A percentile compares a stretch with the other conserved stretches of the same genome.
Evolutionary conservation across 305 asterid species (phyloP).

Genomic region (Rubia occidens): DNA sequence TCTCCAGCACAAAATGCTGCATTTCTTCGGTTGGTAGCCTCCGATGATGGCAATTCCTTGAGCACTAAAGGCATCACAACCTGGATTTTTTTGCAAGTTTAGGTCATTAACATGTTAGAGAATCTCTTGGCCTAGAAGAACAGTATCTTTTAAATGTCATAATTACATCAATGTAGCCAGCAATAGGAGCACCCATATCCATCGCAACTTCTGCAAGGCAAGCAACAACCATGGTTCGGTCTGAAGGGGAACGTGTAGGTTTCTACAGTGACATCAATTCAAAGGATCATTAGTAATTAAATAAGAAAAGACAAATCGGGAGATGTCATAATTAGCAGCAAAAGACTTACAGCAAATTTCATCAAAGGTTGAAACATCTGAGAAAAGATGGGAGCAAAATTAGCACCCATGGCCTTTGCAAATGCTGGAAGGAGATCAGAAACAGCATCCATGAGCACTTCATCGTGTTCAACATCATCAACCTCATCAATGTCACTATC

Average conservation of each 20-base stretch:
- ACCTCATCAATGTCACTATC: slow-evolving; percentile 65
- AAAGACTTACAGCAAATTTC: slow-evolving; percentile 72
- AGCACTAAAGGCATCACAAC: slow-evolving; percentile 78
- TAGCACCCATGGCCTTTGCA: slow-evolving; percentile 84
- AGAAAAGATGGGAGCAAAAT: slow-evolving; percentile 75
- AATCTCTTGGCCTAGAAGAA: neutral
- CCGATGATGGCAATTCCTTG: slow-evolving; percentile 76
- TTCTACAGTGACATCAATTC: slow-evolving; percentile 39
- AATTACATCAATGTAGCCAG: slow-evolving; percentile 74
- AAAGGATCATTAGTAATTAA: slow-evolving; percentile 12
- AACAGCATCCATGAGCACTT: slow-evolving; percentile 99
- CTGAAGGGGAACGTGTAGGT: slow-evolving; percentile 80
- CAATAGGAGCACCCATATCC: slow-evolving; percentile 96
- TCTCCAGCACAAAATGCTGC: slow-evolving; percentile 99
- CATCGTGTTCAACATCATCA: slow-evolving; percentile 86
- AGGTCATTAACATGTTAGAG: slow-evolving; percentile 11
- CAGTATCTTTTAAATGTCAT: neutral
- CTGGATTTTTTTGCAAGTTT: slow-evolving; percentile 37
- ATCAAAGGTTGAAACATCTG: slow-evolving; percentile 77
- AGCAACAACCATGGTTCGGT: slow-evolving; percentile 98
- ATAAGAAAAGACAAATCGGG: slow-evolving; percentile 1
- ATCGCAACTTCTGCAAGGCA: slow-evolving; percentile 99
- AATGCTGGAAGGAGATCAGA: slow-evolving; percentile 96
- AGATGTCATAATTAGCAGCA: slow-evolving; percentile 15
- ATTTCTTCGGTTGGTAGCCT: slow-evolving; percentile 84